Evolutionary conservation across 352 stramenopile species (phyloP).

Genomic region (Chrysophaeum taylorii): DNA sequence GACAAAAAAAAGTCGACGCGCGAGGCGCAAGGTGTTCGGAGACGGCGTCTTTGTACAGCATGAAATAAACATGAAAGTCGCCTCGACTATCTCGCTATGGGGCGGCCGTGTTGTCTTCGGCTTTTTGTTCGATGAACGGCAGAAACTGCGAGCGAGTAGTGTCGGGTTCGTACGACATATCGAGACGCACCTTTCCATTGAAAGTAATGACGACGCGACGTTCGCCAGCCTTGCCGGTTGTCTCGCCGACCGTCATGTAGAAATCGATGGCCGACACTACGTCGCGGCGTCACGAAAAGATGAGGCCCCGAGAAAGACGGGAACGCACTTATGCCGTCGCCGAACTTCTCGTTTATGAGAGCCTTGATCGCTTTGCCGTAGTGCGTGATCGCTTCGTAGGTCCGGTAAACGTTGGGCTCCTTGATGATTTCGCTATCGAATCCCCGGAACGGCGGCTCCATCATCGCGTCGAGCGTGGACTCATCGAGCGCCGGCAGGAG

Average conservation of each 20-base stretch:
- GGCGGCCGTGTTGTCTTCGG: background rate
- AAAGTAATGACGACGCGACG: conserved; percentile 47
- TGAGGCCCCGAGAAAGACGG: background rate
- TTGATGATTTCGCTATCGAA: conserved; percentile 45
- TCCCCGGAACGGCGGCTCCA: conserved; percentile 32
- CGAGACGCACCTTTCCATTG: conserved; percentile 51
- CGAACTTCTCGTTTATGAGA: conserved; percentile 46
- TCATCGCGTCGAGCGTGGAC: conserved; percentile 40
- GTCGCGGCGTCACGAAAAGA: background rate
- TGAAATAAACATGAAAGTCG: no score
- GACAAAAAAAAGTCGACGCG: no score
- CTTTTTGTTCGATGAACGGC: background rate
- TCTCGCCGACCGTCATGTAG: conserved; percentile 40
- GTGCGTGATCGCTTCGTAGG: conserved; percentile 46
- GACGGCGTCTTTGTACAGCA: no score
- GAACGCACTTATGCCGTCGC: conserved; percentile 28
- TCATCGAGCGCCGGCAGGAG: conserved; percentile 30
- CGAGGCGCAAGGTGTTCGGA: no score
- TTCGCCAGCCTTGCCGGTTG: conserved; percentile 39
- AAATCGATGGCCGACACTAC: conserved; percentile 38
- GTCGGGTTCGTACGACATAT: no score
- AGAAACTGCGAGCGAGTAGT: no score
- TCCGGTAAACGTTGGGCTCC: conserved; percentile 49
- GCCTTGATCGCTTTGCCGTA: conserved; percentile 45
- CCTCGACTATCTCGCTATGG: no score